phyloP scores from a whole-genome alignment of 129 eudicot species.

The Artemisia annua region DNA sequence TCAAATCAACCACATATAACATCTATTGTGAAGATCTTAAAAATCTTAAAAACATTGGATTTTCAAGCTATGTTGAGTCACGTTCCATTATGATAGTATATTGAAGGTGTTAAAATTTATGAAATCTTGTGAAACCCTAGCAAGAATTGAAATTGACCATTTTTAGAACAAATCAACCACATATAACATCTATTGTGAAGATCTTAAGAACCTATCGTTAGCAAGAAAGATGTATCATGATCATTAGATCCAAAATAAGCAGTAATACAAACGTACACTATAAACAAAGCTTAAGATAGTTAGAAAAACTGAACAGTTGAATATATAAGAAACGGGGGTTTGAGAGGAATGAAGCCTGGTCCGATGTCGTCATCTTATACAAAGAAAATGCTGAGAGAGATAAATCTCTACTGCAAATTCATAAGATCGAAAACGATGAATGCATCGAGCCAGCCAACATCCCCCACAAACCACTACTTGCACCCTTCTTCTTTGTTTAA shows the following conservation, averaged over 20 bases:
- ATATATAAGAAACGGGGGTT: slow-evolving; percentile 28
- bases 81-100: not conserved
- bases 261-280: not conserved
- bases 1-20: slow-evolving; percentile 12
- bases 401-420: slow-evolving; percentile 10
- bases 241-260: not conserved
- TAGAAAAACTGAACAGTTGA: not conserved
- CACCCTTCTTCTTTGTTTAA: slow-evolving; percentile 2
- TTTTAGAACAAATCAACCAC: slow-evolving; percentile 19
- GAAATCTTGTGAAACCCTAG: slow-evolving; percentile 15
- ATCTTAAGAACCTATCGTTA: slow-evolving; percentile 8
- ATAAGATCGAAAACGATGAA: slow-evolving; percentile 33
- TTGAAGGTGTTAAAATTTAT: not conserved
- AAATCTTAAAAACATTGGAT: not conserved
- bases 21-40: not conserved
- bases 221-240: slow-evolving; percentile 17
- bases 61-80: not conserved
- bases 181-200: no score
- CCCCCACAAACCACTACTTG: slow-evolving; percentile 54
- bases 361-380: slow-evolving; percentile 60
- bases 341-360: slow-evolving; percentile 99
- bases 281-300: not conserved
- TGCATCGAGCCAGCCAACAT: slow-evolving; percentile 71
- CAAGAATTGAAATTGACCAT: not conserved
- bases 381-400: slow-evolving; percentile 19